Evolutionary conservation across 192 early-diverging fungal genomes (phyloP).

Genomic region (Obelidium mucronatum): DNA sequence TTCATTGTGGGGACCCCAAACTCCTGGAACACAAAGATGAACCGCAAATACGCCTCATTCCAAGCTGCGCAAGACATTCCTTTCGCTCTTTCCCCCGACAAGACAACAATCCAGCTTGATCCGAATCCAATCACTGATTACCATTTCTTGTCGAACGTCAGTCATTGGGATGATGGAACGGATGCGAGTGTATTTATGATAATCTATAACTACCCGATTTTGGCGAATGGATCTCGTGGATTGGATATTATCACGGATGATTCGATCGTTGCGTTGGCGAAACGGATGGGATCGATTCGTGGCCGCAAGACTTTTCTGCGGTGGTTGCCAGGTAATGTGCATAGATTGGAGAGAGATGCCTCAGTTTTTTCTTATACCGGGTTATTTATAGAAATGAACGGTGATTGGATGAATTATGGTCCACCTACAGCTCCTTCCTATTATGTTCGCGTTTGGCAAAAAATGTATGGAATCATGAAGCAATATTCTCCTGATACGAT

Average conservation of each 20-base stretch:
- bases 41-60: background rate
- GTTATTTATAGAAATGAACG: slow-evolving; percentile 25
- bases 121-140: background rate
- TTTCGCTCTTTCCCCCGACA: background rate
- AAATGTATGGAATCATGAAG: slow-evolving; percentile 33
- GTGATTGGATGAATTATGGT: slow-evolving; percentile 28
- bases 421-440: background rate
- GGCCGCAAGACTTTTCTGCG: background rate
- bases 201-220: background rate
- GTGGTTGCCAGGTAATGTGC: slow-evolving; percentile 3
- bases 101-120: background rate
- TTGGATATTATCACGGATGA: slow-evolving; percentile 4
- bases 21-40: slow-evolving; percentile 13
- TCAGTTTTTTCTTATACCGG: too few relatives aligned
- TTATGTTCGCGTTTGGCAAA: slow-evolving; percentile 20
- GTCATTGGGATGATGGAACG: slow-evolving; percentile 17
- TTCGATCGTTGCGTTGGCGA: background rate
- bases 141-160: slow-evolving; percentile 1
- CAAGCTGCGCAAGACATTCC: slow-evolving; percentile 14
- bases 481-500: background rate
- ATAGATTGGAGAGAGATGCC: too few relatives aligned
- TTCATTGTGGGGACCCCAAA: background rate
- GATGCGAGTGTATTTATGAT: background rate
- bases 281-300: background rate
- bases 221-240: background rate